A percentile compares a stretch with the other conserved stretches of the same genome.
These are phyloP conservation scores for Oryza australiensis DNA, from an alignment of 176 grass and related monocot genomes.

Conservation along the genomic window DNA sequence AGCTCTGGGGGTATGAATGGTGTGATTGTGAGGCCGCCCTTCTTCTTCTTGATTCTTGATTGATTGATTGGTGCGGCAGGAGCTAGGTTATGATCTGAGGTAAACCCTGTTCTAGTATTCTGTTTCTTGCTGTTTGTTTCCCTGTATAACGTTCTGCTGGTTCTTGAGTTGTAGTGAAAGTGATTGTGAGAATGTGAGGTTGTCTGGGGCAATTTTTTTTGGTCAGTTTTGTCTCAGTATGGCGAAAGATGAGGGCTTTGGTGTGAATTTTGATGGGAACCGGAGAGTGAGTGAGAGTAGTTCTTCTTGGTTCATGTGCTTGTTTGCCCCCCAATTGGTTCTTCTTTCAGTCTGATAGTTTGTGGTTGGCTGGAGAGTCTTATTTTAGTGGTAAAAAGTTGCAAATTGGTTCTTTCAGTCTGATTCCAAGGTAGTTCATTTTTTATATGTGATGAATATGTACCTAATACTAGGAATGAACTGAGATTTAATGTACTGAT, in stretches of 20 bases:
- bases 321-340: not conserved
- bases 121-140: not conserved
- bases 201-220: not conserved
- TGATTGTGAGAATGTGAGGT: not conserved
- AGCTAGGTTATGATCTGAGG: conserved; percentile 5
- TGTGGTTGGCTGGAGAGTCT: not conserved
- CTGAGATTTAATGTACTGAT: too few relatives aligned
- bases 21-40: not conserved
- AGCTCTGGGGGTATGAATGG: not conserved
- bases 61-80: not conserved
- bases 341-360: not conserved
- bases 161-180: not conserved
- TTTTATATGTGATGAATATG: not conserved
- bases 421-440: not conserved
- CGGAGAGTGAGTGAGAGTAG: not conserved
- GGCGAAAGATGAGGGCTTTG: not conserved
- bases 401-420: not conserved
- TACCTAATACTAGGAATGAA: not conserved
- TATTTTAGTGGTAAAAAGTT: not conserved
- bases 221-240: not conserved
- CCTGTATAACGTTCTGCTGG: not conserved
- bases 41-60: not conserved
- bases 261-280: not conserved
- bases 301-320: not conserved
- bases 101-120: not conserved